Conservation (phyloP, 2,329 filamentous ascomycete species). For the Aureobasidium namibiae region DNA sequence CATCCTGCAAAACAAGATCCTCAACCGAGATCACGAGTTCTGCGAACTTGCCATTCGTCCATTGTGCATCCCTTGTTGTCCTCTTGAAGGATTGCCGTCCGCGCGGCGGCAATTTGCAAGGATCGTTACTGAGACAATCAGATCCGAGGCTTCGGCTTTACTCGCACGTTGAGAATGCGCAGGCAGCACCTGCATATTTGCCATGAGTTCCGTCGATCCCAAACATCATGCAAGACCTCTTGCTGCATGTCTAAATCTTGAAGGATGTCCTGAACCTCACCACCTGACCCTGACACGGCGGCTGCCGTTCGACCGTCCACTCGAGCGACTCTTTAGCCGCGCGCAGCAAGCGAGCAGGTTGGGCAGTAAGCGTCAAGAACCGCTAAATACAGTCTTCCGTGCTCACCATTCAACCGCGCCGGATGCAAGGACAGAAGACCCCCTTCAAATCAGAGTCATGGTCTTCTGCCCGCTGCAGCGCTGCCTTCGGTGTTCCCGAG, state of each 20-base stretch:
- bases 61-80: not conserved
- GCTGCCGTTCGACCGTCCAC: not conserved
- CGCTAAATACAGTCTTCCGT: not conserved
- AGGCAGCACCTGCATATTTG: constrained; percentile 10
- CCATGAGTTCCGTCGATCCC: constrained; percentile 6
- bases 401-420: not conserved
- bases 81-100: not conserved
- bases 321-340: not conserved
- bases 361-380: not conserved
- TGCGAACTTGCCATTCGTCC: not conserved
- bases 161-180: not conserved
- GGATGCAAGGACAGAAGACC: constrained; percentile 2
- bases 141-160: not conserved
- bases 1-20: not conserved
- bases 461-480: not conserved
- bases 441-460: constrained; percentile 4
- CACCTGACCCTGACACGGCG: not conserved
- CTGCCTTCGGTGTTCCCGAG: not conserved
- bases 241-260: not conserved
- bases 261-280: not conserved
- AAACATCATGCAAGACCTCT: not conserved
- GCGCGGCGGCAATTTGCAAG: not conserved
- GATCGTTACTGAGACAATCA: not conserved
- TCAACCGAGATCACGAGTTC: constrained; percentile 8
- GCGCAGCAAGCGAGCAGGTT: constrained; percentile 2